Evolutionary conservation across 169 alveolate genomes (phyloP).

Genomic region (Eimeria maxima): DNA sequence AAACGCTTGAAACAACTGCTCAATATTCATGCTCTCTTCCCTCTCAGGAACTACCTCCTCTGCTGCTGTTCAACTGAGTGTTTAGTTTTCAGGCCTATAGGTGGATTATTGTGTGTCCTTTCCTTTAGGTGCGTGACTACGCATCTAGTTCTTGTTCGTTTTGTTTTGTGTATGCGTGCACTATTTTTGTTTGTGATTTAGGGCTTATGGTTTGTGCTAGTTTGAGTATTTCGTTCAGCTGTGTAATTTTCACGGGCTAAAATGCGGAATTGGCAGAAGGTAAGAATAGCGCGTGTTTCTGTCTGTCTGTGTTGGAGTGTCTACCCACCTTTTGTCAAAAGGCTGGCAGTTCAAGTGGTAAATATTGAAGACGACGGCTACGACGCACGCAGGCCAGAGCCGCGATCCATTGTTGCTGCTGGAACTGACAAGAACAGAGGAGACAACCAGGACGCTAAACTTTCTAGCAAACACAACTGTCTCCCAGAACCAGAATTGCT

Average conservation of each 20-base stretch:
- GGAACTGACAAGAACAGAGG: conserved; percentile 88
- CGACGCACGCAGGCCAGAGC: conserved; percentile 89
- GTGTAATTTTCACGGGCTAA: no score
- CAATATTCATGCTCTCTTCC: no score
- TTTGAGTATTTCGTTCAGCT: no score
- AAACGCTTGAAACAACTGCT: no score
- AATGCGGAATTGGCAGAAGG: no score
- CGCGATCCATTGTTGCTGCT: conserved; percentile 87
- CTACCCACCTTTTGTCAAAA: conserved; percentile 89
- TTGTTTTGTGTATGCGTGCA: neutral
- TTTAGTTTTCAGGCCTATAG: no score
- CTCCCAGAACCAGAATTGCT: conserved; percentile 93
- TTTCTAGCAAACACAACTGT: conserved; percentile 90
- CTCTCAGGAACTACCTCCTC: no score
- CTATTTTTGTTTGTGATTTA: neutral
- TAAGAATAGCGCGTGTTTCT: neutral
- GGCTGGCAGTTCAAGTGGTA: conserved; percentile 90
- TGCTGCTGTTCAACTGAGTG: no score
- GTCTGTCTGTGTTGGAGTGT: neutral
- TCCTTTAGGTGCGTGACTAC: no score
- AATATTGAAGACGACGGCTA: conserved; percentile 88
- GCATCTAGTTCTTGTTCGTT: neutral
- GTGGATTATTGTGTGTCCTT: no score
- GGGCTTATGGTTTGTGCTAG: no score
- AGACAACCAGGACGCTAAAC: conserved; percentile 88